These are phyloP conservation scores for Cladosporium austrohemisphaericum DNA, from an alignment of 2,329 filamentous ascomycete genomes.

Conservation along the genomic window DNA sequence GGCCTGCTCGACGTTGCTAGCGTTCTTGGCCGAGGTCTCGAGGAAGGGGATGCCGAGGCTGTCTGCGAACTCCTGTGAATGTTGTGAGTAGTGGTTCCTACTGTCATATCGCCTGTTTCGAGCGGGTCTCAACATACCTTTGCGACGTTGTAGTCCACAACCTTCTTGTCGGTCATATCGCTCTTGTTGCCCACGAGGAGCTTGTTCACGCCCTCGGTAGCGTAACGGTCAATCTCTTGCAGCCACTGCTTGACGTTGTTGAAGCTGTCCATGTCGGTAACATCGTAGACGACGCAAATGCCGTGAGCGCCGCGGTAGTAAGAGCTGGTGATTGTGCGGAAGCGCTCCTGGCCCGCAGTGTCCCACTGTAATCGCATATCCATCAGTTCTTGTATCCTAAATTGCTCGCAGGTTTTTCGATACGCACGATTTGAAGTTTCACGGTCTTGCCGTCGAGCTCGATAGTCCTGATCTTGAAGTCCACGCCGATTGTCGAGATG, in stretches of 20 bases:
- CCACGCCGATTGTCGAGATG: conserved; percentile 98
- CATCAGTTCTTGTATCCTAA: conserved; percentile 8
- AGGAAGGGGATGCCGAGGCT: conserved; percentile 98
- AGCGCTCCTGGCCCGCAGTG: conserved; percentile 97
- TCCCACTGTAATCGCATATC: conserved; percentile 69
- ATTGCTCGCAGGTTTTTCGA: too few species aligned
- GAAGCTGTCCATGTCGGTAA: conserved; percentile 99
- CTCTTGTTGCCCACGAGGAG: conserved; percentile 99
- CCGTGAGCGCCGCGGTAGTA: conserved; percentile 99
- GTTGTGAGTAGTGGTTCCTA: too few species aligned
- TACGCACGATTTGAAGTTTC: conserved; percentile 94
- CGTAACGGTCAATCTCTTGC: conserved; percentile 98
- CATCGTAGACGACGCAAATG: conserved; percentile 99
- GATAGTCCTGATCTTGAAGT: conserved; percentile 99
- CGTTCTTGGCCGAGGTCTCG: conserved; percentile 99
- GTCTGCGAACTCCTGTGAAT: conserved; percentile 86
- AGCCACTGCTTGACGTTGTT: conserved; percentile 99
- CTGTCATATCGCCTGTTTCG: too few species aligned
- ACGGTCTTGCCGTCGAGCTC: conserved; percentile 99
- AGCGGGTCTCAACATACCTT: conserved; percentile 89
- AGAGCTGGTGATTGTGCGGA: conserved; percentile 98
- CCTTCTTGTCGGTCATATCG: conserved; percentile 99
- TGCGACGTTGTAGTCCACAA: conserved; percentile 97
- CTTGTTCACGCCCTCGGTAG: conserved; percentile 99
- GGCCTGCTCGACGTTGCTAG: conserved; percentile 98